Conservation (phyloP, 192 early-diverging fungal species). For the Paraglomus brasilianum region DNA sequence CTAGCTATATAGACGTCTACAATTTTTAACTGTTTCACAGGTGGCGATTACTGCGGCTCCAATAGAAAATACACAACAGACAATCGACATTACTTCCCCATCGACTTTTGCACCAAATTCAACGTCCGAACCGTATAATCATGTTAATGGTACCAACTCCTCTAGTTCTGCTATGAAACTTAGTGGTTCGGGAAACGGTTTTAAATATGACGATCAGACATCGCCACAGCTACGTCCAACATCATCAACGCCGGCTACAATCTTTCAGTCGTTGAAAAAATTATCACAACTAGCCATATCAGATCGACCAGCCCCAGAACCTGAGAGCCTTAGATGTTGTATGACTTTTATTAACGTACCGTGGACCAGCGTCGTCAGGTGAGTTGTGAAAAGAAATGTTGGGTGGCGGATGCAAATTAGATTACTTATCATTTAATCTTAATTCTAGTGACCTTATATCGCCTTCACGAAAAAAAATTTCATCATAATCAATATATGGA, state of each 20-base stretch:
- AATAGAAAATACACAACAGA: conserved; percentile 35
- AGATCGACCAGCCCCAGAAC: conserved; percentile 46
- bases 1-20: neutral
- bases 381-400: conserved; percentile 16
- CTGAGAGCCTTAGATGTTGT: conserved; percentile 74
- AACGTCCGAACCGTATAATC: neutral
- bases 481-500: too few relatives aligned
- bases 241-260: conserved; percentile 38
- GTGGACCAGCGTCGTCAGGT: conserved; percentile 79
- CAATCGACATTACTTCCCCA: conserved; percentile 14
- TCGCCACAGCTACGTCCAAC: conserved; percentile 21
- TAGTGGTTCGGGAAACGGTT: neutral
- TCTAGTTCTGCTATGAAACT: too few relatives aligned
- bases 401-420: neutral
- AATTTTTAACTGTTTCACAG: conserved; percentile 21
- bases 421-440: neutral
- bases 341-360: conserved; percentile 96
- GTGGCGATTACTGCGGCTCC: conserved; percentile 57
- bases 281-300: conserved; percentile 53
- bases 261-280: conserved; percentile 51
- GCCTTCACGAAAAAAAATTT: too few relatives aligned
- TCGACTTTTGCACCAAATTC: neutral
- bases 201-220: conserved; percentile 2
- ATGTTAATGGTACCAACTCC: neutral
- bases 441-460: too few relatives aligned